Evolutionary conservation across 305 asterid species (phyloP).

Genomic region (Petunia hybrid): DNA sequence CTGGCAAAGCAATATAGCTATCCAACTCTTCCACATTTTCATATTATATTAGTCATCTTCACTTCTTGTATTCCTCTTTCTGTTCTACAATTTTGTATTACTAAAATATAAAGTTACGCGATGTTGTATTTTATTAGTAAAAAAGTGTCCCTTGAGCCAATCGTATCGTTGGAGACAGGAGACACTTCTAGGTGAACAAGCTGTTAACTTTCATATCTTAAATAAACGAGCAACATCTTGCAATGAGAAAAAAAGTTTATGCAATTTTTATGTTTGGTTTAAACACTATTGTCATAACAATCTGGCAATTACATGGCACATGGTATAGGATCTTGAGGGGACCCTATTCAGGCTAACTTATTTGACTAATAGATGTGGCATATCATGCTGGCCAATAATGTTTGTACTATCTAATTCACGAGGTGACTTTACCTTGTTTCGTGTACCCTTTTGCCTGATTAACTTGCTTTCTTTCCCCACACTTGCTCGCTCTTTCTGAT

Average conservation of each 20-base stretch:
- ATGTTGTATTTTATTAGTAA: slow-evolving; percentile 2
- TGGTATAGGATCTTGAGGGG: neutral
- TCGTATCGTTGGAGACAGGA: neutral
- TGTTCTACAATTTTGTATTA: neutral
- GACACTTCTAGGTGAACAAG: neutral
- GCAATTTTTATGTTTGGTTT: too few relatives aligned
- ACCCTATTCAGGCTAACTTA: neutral
- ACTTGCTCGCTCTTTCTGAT: neutral
- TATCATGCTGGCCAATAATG: slow-evolving; percentile 23
- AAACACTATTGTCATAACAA: neutral
- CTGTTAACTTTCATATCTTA: neutral
- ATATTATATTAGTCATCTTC: neutral
- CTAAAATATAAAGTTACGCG: neutral
- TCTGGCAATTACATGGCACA: slow-evolving; percentile 16
- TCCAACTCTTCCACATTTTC: neutral
- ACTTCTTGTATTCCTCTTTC: neutral
- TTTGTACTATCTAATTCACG: slow-evolving; percentile 11
- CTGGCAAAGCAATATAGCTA: slow-evolving; percentile 16
- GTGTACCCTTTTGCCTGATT: neutral
- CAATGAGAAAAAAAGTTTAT: too few relatives aligned
- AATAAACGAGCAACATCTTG: neutral
- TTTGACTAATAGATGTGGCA: slow-evolving; percentile 21
- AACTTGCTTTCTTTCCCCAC: neutral
- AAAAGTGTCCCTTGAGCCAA: slow-evolving; percentile 24
- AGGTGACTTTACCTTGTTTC: neutral